Base-by-base conservation (phyloP, 2,329 filamentous ascomycete genomes). In the Aspergillus hiratsukae region DNA sequence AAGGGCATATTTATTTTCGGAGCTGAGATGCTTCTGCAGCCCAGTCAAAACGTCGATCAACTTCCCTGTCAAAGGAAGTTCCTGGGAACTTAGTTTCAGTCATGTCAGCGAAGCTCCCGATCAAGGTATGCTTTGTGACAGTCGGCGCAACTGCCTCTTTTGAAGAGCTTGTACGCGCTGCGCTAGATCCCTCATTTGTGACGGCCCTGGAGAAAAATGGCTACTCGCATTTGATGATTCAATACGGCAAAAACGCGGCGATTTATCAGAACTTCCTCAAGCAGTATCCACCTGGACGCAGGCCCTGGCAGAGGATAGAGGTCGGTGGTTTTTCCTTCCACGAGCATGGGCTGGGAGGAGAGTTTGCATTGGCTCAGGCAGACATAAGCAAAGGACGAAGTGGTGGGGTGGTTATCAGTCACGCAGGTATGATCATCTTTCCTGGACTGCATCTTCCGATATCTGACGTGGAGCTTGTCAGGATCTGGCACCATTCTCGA, bases 141-240 rank as follows among this genome's bases (percentile, higher is more conserved):
- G 88, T 96, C 29, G 94, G 94, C 55, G 93, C 94, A 5, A 99
- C 93, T 0, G 91, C 92, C 17, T 84, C 88, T 21, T 99, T 99
- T 74, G 80, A 82, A 52, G 74, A 80, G 6, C 83, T 99, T 2
- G 82, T 96, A 55, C 75, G 81, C 46, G 83, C 87, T 31, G 83
- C 87, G 10, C 76, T 95, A 5, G 76, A 80, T 19, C 75, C 81
- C 0, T 64, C 72, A 0, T 92, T 94, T 68, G 79, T 95, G 59
- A 63, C 77, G 5, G 78, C 81, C 4, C 81, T 97, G 11, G 68
- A 71, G 10, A 66, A 75, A 2, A 72, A 81, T 10, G 80, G 81
- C 48, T 97, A 89, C 74, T 90, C 87, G 0, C 78, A 88, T 58
- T 79, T 97, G 4, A 78, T 85, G 4, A 74, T 97, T 11, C 94